Percentiles rank a stretch among this genome's conserved stretches.
Evolutionary conservation across 345 rosid genomes (phyloP).

Genomic region (Citrus sinensis): DVS_A1.0 CM039168.1:17861501-17862000

Average conservation of each 20-base stretch:
- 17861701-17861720: conserved; percentile 94
- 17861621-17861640: conserved; percentile 92
- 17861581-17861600: conserved; percentile 60
- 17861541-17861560: conserved; percentile 73
- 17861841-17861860: no score
- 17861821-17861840: no score
- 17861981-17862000: no score
- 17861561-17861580: conserved; percentile 86
- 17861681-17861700: conserved; percentile 97
- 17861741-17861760: conserved; percentile 97
- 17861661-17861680: conserved; percentile 91
- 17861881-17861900: no score
- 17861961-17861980: no score
- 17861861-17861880: no score
- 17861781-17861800: conserved; percentile 44
- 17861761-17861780: conserved; percentile 87
- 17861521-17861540: conserved; percentile 69
- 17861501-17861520: conserved; percentile 80
- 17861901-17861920: no score
- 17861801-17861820: no score
- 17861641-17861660: conserved; percentile 82
- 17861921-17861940: no score
- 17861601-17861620: conserved; percentile 80
- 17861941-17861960: no score
- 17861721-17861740: conserved; percentile 92